Base-by-base conservation (phyloP, 768 basidiomycete species). In the Pleurotus salmoneostramineus region DNA sequence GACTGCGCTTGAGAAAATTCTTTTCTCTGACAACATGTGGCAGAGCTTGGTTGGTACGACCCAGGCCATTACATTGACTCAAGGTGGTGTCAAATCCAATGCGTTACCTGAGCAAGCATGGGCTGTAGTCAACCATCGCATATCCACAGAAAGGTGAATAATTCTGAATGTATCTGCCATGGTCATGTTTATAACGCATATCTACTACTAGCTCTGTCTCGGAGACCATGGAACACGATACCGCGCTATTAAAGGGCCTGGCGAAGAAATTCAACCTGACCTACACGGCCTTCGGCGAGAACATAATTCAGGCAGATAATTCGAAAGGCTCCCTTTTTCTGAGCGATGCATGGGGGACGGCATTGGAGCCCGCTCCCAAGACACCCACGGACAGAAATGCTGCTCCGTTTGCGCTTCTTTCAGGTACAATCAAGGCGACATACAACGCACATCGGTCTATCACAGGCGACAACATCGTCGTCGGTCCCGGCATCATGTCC, bases 21-120 rank as follows among this genome's bases (percentile, higher is more conserved):
- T 83, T 27, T 71, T 76, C 31, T 65, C 74, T 50, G 70, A 82
- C 62, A 67, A 65, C 0, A 27, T 61, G 3, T 72, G 75, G 60
- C 77, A 74, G 56, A 83, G 75, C 60, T 66, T 85, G 6, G 74
- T 84, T 3, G 77, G 83, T 35, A 92, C 89, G 3, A 92, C 91
- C 1, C 89, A 91, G 68, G 92, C 92, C 0, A 79, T 88, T 45
- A 90, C 92, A 64, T 66, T 94, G 10, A 78, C 85, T 36, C 72
- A 76, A n/a, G 84, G 84, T 17, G 87, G 85, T 8, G 81, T 86
- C 32, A 91, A 92, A 69, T 77, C 78, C 31, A 93, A 93, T 64
- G 90, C 91, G 31, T 79, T 95, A 21, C 92, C 92, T 0, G 91
- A 93, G 69, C 76, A 73, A 56, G 87, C 83, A 1, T 84, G 74